A percentile compares a stretch with the other conserved stretches of the same genome.
Evolutionary conservation across 2,329 filamentous ascomycete species (phyloP).

Genomic region (Hansfordia pulvinata): DNA sequence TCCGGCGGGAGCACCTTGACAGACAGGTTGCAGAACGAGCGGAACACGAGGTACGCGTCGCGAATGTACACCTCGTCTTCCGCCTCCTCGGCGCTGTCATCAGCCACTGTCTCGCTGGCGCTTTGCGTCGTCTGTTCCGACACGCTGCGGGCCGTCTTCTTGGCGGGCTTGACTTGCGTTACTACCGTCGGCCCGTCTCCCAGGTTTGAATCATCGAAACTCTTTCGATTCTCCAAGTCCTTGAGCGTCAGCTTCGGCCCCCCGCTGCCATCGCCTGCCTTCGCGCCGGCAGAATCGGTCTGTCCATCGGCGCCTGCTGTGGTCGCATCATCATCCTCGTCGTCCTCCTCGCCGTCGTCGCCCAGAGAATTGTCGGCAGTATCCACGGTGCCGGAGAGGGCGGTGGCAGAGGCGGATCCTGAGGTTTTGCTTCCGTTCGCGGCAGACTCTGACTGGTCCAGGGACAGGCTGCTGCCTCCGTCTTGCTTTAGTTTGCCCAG

Average conservation of each 20-base stretch:
- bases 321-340: slow-evolving; percentile 23
- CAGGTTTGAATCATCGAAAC: slow-evolving; percentile 53
- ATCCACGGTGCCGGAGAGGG: no score
- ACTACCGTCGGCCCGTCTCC: slow-evolving; percentile 57
- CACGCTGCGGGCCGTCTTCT: slow-evolving; percentile 28
- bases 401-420: no score
- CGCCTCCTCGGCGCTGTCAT: slow-evolving; percentile 48
- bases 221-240: slow-evolving; percentile 54
- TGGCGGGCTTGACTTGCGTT: slow-evolving; percentile 39
- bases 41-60: slow-evolving; percentile 92
- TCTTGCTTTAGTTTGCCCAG: slow-evolving; percentile 36
- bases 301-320: slow-evolving; percentile 15
- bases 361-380: slow-evolving; percentile 15
- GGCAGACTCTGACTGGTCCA: slow-evolving; percentile 29
- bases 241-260: slow-evolving; percentile 57
- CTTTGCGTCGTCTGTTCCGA: slow-evolving; percentile 42
- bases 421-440: slow-evolving; percentile 15
- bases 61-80: slow-evolving; percentile 96
- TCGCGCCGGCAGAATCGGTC: slow-evolving; percentile 17
- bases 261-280: no score
- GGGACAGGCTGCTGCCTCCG: slow-evolving; percentile 37
- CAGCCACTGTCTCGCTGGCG: slow-evolving; percentile 36
- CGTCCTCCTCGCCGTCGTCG: slow-evolving; percentile 14
- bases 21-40: slow-evolving; percentile 93
- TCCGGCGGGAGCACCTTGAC: slow-evolving; percentile 84